Percentiles rank a stretch among this genome's conserved stretches.
phyloP scores from a whole-genome alignment of 2,329 filamentous ascomycete species.

The Leptosphaerulina australis region DNA sequence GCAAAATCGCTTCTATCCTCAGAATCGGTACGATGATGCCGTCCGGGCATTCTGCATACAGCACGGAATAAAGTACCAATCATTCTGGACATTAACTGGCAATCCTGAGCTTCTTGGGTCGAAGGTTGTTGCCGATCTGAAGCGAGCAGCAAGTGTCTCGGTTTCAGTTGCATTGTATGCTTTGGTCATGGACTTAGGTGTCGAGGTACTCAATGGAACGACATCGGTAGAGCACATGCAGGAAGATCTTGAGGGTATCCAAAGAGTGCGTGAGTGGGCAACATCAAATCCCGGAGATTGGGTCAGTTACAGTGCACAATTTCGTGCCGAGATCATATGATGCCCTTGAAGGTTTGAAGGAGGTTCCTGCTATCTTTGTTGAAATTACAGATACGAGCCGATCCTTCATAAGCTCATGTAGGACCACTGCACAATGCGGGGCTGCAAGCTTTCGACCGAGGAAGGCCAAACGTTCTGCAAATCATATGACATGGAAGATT shows the following conservation, averaged over 20 bases:
- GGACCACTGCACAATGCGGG: no score
- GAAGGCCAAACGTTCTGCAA: no score
- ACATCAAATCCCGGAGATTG: slow-evolving; percentile 57
- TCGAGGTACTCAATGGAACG: slow-evolving; percentile 63
- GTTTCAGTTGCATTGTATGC: slow-evolving; percentile 60
- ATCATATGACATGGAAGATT: no score
- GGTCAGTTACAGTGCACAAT: slow-evolving; percentile 48
- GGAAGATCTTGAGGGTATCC: slow-evolving; percentile 57
- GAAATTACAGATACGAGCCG: no score
- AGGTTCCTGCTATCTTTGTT: no score
- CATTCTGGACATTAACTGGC: slow-evolving; percentile 66
- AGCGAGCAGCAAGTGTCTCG: slow-evolving; percentile 51
- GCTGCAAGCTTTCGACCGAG: no score
- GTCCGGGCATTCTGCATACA: slow-evolving; percentile 64
- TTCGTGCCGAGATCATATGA: no score
- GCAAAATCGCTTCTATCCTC: slow-evolving; percentile 74
- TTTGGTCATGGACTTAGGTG: slow-evolving; percentile 60
- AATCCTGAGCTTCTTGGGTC: slow-evolving; percentile 60
- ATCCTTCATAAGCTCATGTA: no score
- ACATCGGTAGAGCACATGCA: slow-evolving; percentile 59
- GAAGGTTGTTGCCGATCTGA: slow-evolving; percentile 58
- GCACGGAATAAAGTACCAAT: slow-evolving; percentile 62
- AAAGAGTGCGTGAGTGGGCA: slow-evolving; percentile 52
- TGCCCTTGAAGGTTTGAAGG: no score
- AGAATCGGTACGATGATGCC: slow-evolving; percentile 64